Evolutionary conservation across 2,329 filamentous ascomycete species (phyloP).

Genomic region (Xylariaceae sp.): DNA sequence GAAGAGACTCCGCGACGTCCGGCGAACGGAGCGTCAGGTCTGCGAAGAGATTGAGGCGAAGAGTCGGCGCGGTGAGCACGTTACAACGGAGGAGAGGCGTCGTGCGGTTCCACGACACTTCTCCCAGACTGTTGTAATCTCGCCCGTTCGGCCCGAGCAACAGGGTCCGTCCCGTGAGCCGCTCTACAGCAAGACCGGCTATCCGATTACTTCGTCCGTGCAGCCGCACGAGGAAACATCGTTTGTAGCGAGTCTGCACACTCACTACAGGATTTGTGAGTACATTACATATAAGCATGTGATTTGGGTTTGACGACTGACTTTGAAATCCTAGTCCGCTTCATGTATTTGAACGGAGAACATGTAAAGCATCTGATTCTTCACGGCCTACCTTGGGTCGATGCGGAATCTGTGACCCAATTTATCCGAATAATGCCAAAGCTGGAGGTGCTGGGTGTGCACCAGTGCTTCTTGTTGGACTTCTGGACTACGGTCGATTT

Average conservation of each 20-base stretch:
- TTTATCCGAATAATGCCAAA: conserved; percentile 21
- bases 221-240: neutral
- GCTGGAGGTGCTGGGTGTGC: conserved; percentile 24
- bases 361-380: conserved; percentile 24
- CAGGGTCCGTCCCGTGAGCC: neutral
- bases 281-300: neutral
- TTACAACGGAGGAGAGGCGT: neutral
- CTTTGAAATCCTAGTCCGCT: conserved; percentile 8
- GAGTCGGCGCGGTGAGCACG: neutral
- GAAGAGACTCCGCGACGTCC: neutral
- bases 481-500: conserved; percentile 18
- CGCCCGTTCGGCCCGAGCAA: conserved; percentile 6
- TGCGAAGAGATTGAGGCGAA: neutral
- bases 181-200: neutral
- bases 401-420: conserved; percentile 16
- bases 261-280: conserved; percentile 14
- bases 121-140: conserved; percentile 6
- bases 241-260: neutral
- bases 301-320: neutral
- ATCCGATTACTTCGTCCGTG: conserved; percentile 5
- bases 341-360: conserved; percentile 14
- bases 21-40: neutral
- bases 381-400: conserved; percentile 25
- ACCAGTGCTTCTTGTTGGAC: conserved; percentile 31
- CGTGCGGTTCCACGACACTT: neutral